These are phyloP conservation scores for Vigna angularis DNA, from an alignment of 306 rosid genomes.

Conservation along the genomic window DNA sequence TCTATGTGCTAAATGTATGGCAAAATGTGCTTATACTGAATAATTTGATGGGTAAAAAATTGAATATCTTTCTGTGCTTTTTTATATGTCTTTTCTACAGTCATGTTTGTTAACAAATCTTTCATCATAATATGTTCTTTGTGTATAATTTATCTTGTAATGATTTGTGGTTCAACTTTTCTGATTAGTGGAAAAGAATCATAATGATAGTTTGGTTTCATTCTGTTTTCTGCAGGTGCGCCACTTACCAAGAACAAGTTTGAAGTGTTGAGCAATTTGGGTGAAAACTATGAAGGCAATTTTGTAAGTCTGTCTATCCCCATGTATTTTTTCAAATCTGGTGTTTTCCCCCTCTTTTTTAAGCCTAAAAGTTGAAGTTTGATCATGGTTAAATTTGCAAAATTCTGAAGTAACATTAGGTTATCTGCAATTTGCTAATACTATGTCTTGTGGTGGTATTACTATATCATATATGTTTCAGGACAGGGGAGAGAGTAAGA, in stretches of 20 bases:
- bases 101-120: constrained; percentile 12
- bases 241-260: constrained; percentile 68
- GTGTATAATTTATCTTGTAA: constrained; percentile 9
- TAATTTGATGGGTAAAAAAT: neutral
- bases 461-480: constrained; percentile 51
- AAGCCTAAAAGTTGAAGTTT: constrained; percentile 5
- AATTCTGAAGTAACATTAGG: constrained; percentile 1
- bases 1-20: neutral
- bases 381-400: constrained; percentile 6
- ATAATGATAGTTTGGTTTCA: constrained; percentile 34
- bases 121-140: constrained; percentile 31
- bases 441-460: constrained; percentile 20
- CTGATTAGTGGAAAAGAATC: constrained; percentile 31
- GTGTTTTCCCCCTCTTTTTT: neutral
- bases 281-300: constrained; percentile 58
- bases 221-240: constrained; percentile 57
- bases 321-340: constrained; percentile 22
- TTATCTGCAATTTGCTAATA: constrained; percentile 1
- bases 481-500: constrained; percentile 58
- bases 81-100: constrained; percentile 27
- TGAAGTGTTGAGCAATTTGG: constrained; percentile 67
- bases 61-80: neutral
- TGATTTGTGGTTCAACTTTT: constrained; percentile 23
- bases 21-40: constrained; percentile 4
- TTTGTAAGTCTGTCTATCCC: constrained; percentile 57